Evolutionary conservation across 1,139 yeast genomes (phyloP), one percentile per base, ranked within the genome.

Genomic region (Cylindricascospora bacillispora): DNA sequence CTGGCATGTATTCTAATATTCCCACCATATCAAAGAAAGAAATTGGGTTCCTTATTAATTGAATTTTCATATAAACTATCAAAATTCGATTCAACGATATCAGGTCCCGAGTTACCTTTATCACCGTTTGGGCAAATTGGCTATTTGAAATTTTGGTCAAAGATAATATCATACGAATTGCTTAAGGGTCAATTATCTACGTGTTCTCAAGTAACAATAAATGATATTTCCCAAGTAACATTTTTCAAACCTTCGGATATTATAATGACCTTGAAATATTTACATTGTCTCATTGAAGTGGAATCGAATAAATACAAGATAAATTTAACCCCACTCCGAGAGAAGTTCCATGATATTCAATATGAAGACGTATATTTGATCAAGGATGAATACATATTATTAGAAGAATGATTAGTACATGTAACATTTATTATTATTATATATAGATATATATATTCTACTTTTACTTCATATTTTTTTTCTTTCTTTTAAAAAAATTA

Each of bases 51-150:
- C 4, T 59, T 82, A 11, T 52, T 89, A 26, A 82, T 89, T 18
- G 86, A 82, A 35, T 81, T 83, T 42, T 83, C 92, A 32, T 89
- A 86, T 47, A 73, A 67, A 16, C 51, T 83, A 13, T 81, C 94
- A 0, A 59, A 62, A 29, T 67, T 43, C 50, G 80, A 57, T 56
- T 73, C 52, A 47, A 57, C 60, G 28, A 53, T 63, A 18, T 85
- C 95, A 34, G 93, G 95, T 0, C 98, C 98, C 0, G 98, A 89
- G 51, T 69, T 75, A 40, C 98, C 98, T 0, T 59, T 89, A 13
- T 80, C 94, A 4, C 77, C 78, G 0, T 80, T 72, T 52, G 98
- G 98, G 0, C 65, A 67, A 30, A 60, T 71, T 4, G 70, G 86
- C 4, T 89, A 85, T 46, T 45, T 79, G 20, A 59, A 67, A n/a